Evolutionary conservation across 2,329 filamentous ascomycete species (phyloP), one percentile per base, ranked within the genome.

Genomic region (Phialophora tarda): DNA sequence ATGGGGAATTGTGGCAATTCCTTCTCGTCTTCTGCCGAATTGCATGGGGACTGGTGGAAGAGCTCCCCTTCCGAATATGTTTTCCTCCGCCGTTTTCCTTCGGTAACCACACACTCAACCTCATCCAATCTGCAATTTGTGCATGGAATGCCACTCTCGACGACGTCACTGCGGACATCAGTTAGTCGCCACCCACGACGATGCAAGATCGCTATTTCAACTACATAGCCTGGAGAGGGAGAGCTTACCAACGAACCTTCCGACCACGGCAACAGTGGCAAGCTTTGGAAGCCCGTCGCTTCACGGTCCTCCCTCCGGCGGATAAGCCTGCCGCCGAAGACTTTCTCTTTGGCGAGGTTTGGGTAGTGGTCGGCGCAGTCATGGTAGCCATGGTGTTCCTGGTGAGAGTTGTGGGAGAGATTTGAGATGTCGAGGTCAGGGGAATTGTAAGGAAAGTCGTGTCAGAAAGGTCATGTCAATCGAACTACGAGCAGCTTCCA

Each of bases 221-320:
- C 23, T 26, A n/a, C n/a, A n/a, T n/a, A 24, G 48, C 48, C n/a
- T 23, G 14, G 21, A 23, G 23, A 53, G 8, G 23, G 21, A 5
- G 48, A 14, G 26, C 53, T 55, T 55, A 55, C 53, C 93, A 97
- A 64, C 93, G 88, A 50, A 97, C 93, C 78, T 97, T 97, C 75
- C 93, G 88, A 64, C 91, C 89, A 74, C 93, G 87, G 79, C 93
- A 97, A 73, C 90, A 92, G 69, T 92, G 91, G 77, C 93, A 97
- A 21, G 93, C 93, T 73, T 94, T 91, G 10, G 93, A 92, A n/a
- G 93, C 93, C 75, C 93, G 87, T 74, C 93, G 86, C 80, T 97
- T 97, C 61, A 89, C 86, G 62, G 86, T 86, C 65, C 85, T 82
- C 74, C 82, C 78, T 63, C 80, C 78, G 69, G 80, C 80, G 62